Base-by-base conservation (phyloP, 2,329 filamentous ascomycete species). In the Stromatinia cepivora region DNA sequence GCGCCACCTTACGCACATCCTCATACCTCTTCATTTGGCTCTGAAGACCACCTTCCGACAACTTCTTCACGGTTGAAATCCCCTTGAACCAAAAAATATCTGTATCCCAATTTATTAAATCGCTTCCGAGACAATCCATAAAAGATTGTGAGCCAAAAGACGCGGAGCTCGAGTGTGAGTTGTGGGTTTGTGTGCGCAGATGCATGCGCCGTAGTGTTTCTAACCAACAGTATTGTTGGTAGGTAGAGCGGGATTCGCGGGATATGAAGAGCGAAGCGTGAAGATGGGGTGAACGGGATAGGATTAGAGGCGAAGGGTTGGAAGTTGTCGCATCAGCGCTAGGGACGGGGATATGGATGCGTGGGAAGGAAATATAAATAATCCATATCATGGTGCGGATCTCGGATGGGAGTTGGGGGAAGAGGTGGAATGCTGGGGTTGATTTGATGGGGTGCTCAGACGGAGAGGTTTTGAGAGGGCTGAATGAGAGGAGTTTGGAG, bases 71-170 rank as follows among this genome's bases (percentile, higher is more conserved):
- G 0, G 65, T 67, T 4, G 54, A 6, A 8, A 67, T 61, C 0
- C 34, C 65, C n/a, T 61, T 67, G n/a, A 67, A 59, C 65, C 65
- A 67, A 10, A 67, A 67, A 10, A 67, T 67, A 36, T 67, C 65
- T 3, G 45, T 20, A 8, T 50, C 45, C 65, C 65, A 67, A 15
- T 61, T 52, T 1, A 59, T 3, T 13, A 25, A 4, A 3, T 67
- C 42, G 42, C n/a, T 59, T 39, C 42, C 31, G 20, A 45, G 25
- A n/a, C 7, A 50, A 20, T 54, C n/a, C 42, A 67, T 50, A 28
- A 67, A 61, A 36, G 54, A 28, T 1, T 15, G 36, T 5, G 52
- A 8, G 10, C 7, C 3, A 13, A 25, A 36, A 7, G 45, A 13
- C 25, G 20, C 6, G 9, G 42, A 28, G 31, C 9, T 3, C 0